Conservation (phyloP, 169 alveolate genomes). For the Plasmodium malariae region DNA sequence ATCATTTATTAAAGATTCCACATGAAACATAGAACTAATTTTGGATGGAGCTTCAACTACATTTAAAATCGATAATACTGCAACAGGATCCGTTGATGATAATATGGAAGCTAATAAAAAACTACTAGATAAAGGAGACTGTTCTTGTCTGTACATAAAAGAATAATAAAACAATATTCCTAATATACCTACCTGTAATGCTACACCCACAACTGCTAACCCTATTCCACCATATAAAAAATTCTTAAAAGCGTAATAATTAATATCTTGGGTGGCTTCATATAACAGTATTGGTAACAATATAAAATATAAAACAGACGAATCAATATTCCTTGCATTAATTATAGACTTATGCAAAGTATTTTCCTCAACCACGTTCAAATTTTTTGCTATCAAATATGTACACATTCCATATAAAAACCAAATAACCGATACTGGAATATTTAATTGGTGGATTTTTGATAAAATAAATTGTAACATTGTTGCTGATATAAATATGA, state of each 20-base stretch:
- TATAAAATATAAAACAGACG: constrained; percentile 86
- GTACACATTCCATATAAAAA: constrained; percentile 85
- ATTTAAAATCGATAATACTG: constrained; percentile 88
- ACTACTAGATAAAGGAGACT: constrained; percentile 80
- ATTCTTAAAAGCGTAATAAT: constrained; percentile 90
- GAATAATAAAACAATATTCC: constrained; percentile 87
- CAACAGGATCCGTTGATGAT: constrained; percentile 93
- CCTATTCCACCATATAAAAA: constrained; percentile 88
- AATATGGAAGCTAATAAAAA: constrained; percentile 89
- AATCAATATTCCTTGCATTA: constrained; percentile 81
- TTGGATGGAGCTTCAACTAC: constrained; percentile 89
- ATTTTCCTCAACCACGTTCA: constrained; percentile 71
- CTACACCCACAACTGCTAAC: constrained; percentile 89
- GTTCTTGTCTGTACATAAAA: constrained; percentile 76
- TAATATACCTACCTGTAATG: constrained; percentile 83
- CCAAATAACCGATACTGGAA: constrained; percentile 85
- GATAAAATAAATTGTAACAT: constrained; percentile 84
- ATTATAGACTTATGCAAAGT: constrained; percentile 77
- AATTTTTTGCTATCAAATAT: constrained; percentile 78
- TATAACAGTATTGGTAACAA: constrained; percentile 89
- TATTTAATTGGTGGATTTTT: constrained; percentile 80
- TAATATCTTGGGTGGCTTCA: constrained; percentile 91
- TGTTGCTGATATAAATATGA: constrained; percentile 83
- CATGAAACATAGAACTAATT: constrained; percentile 88
- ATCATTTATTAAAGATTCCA: constrained; percentile 91